Percentiles rank a stretch among this genome's conserved stretches.
These are phyloP conservation scores for Ajuga chamaepitys DNA, from an alignment of 257 asterid species.

Conservation along the genomic window DNA sequence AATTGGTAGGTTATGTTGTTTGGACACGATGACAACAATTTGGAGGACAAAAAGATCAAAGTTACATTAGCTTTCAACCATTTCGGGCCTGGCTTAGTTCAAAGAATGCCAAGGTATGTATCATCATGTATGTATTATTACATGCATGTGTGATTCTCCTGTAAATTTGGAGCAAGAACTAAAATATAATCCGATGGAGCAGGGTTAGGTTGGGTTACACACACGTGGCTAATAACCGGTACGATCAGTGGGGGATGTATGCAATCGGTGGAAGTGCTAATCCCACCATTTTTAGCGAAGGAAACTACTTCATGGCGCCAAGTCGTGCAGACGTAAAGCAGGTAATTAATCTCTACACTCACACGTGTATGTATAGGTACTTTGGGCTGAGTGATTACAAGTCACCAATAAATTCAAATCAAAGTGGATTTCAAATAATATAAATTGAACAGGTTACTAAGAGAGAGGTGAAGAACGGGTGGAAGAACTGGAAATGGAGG, in stretches of 20 bases:
- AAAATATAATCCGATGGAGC: not conserved
- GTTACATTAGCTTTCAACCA: slow-evolving; percentile 76
- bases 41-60: slow-evolving; percentile 52
- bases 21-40: slow-evolving; percentile 59
- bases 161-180: too few relatives aligned
- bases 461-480: slow-evolving; percentile 47
- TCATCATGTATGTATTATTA: not conserved
- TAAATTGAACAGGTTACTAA: slow-evolving; percentile 48
- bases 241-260: slow-evolving; percentile 74
- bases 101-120: slow-evolving; percentile 62
- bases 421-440: not conserved
- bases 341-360: slow-evolving; percentile 24
- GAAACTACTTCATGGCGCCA: slow-evolving; percentile 75
- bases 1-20: slow-evolving; percentile 41
- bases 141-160: not conserved
- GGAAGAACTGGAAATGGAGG: slow-evolving; percentile 82
- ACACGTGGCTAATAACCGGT: slow-evolving; percentile 80
- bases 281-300: slow-evolving; percentile 90
- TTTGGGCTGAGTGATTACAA: too few relatives aligned
- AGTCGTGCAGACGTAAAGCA: slow-evolving; percentile 29
- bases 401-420: too few relatives aligned
- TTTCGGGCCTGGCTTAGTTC: slow-evolving; percentile 83
- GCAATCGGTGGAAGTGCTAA: slow-evolving; percentile 93
- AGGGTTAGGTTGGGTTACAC: slow-evolving; percentile 75
- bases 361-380: too few relatives aligned